Base-by-base conservation (phyloP, 768 basidiomycete species). In the Pulveroboletus sp. region DNA sequence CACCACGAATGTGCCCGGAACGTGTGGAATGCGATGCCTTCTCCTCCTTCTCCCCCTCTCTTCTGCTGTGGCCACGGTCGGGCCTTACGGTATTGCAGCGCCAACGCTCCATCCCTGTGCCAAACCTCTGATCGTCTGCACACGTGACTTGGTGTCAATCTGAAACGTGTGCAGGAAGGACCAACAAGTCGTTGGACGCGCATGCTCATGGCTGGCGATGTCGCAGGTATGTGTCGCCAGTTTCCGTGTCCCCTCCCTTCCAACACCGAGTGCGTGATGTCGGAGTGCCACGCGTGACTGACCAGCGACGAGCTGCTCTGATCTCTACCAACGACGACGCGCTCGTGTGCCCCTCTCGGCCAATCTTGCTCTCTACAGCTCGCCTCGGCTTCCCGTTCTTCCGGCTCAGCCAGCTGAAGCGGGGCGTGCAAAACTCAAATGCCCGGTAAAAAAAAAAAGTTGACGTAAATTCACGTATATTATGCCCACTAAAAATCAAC, bases 391-490 rank as follows among this genome's bases (percentile, higher is more conserved):
- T n/a, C 30, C 28, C 17, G 41, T 26, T 28, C 40, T 31, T 37
- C 26, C 17, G 42, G 43, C 46, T 49, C 44, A 18, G 35, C 30
- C 37, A 37, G 39, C 32, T 26, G 39, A 38, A 51, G 50, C 49
- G 49, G 50, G 38, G 37, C 33, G 21, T 21, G 21, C 21, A 21
- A 21, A 41, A 12, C 26, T 38, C 49, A 48, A 53, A 36, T 54
- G 43, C 38, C 45, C 41, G 54, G 55, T 39, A 47, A 56, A 56
- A 41, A 18, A 44, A 56, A 54, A 41, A 24, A 46, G 38, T 39
- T 62, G 45, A 67, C 66, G 66, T 67, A 67, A 69, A 57, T 15
- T 66, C 65, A 59, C 63, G 61, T 61, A 65, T 52, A 36, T 36
- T 57, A 59, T 51, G 35, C 42, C 52, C 42, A 32, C 54, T 65